These are phyloP conservation scores for Lumnitzera littorea DNA, from an alignment of 345 rosid genomes.

Conservation along the genomic window DNA sequence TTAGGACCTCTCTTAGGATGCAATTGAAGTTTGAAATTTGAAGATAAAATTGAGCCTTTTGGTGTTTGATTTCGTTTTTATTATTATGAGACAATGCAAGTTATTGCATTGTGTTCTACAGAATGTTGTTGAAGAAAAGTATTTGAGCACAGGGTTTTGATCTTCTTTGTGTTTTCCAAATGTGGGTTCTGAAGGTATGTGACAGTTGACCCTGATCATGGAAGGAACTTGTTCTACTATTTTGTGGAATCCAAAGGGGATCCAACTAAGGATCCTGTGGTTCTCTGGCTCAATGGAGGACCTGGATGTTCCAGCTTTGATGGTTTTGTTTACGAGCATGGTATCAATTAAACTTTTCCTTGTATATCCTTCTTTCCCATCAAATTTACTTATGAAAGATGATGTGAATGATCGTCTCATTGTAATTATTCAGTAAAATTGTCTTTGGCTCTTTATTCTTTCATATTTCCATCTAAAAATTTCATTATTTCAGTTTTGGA, in stretches of 20 bases:
- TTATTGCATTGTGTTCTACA: too few species aligned
- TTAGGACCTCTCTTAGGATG: too few species aligned
- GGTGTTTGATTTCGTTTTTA: too few species aligned
- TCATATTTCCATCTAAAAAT: too few species aligned
- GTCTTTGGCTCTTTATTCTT: too few species aligned
- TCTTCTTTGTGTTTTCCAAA: not conserved
- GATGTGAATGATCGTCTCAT: not conserved
- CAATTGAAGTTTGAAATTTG: too few species aligned
- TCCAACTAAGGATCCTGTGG: slow-evolving; percentile 65
- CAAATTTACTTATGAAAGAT: not conserved
- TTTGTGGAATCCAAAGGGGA: slow-evolving; percentile 71
- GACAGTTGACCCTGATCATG: slow-evolving; percentile 36
- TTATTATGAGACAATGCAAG: too few species aligned
- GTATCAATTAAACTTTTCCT: slow-evolving; percentile 19
- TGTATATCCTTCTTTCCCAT: not conserved
- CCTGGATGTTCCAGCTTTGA: slow-evolving; percentile 98
- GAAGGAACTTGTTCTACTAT: slow-evolving; percentile 68
- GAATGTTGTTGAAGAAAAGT: too few species aligned
- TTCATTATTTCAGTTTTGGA: too few species aligned
- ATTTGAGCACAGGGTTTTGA: too few species aligned
- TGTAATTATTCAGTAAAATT: too few species aligned
- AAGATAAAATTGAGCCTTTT: too few species aligned
- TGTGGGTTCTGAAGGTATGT: slow-evolving; percentile 47
- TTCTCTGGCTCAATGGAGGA: slow-evolving; percentile 95
- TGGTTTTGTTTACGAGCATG: slow-evolving; percentile 81